Base-by-base conservation (phyloP, 257 asterid species). In the Solanum microdontum region DNA sequence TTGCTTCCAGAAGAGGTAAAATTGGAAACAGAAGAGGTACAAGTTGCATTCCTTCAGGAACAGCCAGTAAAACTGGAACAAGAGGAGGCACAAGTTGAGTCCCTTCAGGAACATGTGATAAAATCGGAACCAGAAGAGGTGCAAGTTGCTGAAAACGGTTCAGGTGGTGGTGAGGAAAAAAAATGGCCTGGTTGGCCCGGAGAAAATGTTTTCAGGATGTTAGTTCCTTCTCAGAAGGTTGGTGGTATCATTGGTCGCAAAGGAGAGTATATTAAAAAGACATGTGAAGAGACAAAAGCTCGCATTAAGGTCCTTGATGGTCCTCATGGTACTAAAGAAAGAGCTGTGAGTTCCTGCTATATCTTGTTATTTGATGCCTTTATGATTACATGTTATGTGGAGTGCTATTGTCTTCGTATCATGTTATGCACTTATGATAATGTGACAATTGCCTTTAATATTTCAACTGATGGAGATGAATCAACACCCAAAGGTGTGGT, bases 171-270 rank as follows among this genome's bases (percentile, higher is more conserved):
- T 74, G 98, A 92, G 90, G 96, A 90, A 87, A 94, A 92, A 91
- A 93, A 84, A 84, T 94, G 98, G 98, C 98, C 98, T 80, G 98
- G 98, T 84, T 94, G 98, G 98, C 98, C 98, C 11, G 96, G 98
- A 85, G 98, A 94, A 89, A 94, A 93, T 39, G 94, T 93, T 37
- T 94, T 93, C 82, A 90, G 98, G 90, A 88, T 94, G 92, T 87
- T 94, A 86, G 94, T 94, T 82, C 96, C 96, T 80, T 94, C 86
- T 75, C 94, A 92, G 89, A 94, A 90, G 88, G 98, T 94, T 86
- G 98, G 98, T 58, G 92, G 96, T 84, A 93, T 94, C 88, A 93
- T 94, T 89, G 98, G 98, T 11, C 95, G 96, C 82, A 93, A 91
- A 91, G 98, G 98, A 64, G 98, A 94, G 92, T 92, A 86, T 83